Percentiles rank a stretch among this genome's conserved stretches.
phyloP scores from a whole-genome alignment of 2,329 filamentous ascomycete genomes.

The Calycina marina region DNA sequence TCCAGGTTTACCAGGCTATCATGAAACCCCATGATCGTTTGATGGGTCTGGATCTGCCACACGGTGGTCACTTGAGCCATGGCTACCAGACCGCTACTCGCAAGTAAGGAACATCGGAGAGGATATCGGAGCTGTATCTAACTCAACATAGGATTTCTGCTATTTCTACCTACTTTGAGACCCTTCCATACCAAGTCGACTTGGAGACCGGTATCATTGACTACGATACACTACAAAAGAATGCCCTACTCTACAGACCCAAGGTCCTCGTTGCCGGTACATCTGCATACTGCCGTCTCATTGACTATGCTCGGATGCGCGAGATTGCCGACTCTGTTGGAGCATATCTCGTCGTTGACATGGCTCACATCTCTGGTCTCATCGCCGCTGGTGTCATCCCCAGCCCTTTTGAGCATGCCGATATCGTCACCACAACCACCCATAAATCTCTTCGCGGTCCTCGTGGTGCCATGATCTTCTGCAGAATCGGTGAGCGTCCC shows the following conservation, averaged over 20 bases:
- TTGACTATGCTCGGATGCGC: conserved; percentile 93
- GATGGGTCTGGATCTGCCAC: conserved; percentile 94
- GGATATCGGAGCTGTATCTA: conserved; percentile 8
- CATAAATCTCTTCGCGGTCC: conserved; percentile 98
- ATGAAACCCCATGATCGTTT: conserved; percentile 91
- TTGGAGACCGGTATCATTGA: conserved; percentile 90
- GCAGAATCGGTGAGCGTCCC: conserved; percentile 88
- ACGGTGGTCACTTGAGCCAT: conserved; percentile 91
- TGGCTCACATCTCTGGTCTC: conserved; percentile 96
- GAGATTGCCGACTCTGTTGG: conserved; percentile 88
- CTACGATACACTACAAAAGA: conserved; percentile 83
- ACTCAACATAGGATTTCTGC: conserved; percentile 60
- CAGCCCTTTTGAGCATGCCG: conserved; percentile 81
- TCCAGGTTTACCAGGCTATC: conserved; percentile 95
- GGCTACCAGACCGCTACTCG: conserved; percentile 92
- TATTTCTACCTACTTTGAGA: conserved; percentile 98
- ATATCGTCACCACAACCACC: conserved; percentile 95
- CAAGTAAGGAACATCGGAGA: conserved; percentile 42
- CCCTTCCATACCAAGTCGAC: conserved; percentile 87
- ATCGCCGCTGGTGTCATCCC: conserved; percentile 88
- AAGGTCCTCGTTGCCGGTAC: conserved; percentile 95
- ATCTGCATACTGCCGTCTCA: conserved; percentile 93
- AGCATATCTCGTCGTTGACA: conserved; percentile 91
- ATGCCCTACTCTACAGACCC: conserved; percentile 81
- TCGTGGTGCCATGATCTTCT: conserved; percentile 99